Percentiles rank a stretch among this genome's conserved stretches.
Conservation (phyloP, 1,284 basidiomycete genomes). For the Entoloma clypeatum region DNA sequence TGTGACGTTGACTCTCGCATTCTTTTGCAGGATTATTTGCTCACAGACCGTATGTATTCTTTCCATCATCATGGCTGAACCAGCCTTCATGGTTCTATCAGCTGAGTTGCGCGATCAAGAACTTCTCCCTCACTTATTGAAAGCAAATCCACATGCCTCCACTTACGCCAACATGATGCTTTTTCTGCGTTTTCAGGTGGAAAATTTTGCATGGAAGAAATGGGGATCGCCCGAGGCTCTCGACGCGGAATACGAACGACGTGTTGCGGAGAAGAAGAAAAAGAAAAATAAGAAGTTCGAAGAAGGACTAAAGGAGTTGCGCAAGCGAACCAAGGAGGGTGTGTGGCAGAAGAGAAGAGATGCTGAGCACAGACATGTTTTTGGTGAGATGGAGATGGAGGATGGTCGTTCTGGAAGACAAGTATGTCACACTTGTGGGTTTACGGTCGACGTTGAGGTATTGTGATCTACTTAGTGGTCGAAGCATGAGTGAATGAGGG, state of each 20-base stretch:
- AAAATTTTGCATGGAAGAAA: slow-evolving; percentile 96
- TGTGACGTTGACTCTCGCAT: neutral
- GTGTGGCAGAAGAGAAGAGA: slow-evolving; percentile 87
- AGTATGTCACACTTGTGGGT: slow-evolving; percentile 82
- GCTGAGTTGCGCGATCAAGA: slow-evolving; percentile 93
- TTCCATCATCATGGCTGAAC: neutral
- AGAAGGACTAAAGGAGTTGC: slow-evolving; percentile 75
- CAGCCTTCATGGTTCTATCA: slow-evolving; percentile 25
- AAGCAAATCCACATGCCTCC: slow-evolving; percentile 95
- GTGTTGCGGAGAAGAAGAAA: slow-evolving; percentile 81
- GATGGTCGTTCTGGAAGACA: slow-evolving; percentile 59
- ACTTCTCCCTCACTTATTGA: slow-evolving; percentile 88
- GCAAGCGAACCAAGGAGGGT: slow-evolving; percentile 83
- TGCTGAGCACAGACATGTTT: slow-evolving; percentile 83
- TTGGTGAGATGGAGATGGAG: slow-evolving; percentile 55
- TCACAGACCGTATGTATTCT: slow-evolving; percentile 73
- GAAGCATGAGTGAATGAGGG: too few species aligned
- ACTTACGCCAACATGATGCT: slow-evolving; percentile 99
- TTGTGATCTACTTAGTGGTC: too few species aligned
- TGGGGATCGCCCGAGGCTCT: slow-evolving; percentile 94
- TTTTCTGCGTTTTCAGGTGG: slow-evolving; percentile 91
- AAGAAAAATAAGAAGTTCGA: slow-evolving; percentile 95
- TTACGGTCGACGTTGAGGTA: slow-evolving; percentile 83
- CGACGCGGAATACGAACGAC: slow-evolving; percentile 83
- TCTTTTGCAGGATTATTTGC: slow-evolving; percentile 70